These are phyloP conservation scores for Cornus suecica DNA, from an alignment of 148 eudicot genomes.

Conservation along the genomic window DNA sequence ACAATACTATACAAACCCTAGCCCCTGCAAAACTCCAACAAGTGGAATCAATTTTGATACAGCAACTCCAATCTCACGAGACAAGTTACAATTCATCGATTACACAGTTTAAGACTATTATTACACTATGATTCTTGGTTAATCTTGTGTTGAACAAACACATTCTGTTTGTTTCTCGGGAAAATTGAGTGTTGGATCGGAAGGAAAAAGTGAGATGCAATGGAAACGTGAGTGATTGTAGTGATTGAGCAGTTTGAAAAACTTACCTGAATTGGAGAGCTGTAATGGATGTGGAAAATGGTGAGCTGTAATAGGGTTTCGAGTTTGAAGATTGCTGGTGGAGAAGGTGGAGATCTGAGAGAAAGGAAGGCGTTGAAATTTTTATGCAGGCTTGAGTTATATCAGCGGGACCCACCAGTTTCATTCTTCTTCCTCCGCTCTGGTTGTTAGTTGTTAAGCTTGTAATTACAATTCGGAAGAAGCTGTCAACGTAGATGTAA, in stretches of 20 bases:
- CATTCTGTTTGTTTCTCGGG: not conserved
- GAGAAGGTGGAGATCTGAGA: conserved; percentile 13
- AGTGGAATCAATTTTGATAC: not conserved
- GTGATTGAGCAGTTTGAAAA: not conserved
- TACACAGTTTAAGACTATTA: not conserved
- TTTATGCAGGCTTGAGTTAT: not conserved
- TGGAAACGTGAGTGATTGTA: not conserved
- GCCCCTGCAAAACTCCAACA: not conserved
- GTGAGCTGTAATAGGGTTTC: not conserved
- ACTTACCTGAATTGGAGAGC: conserved; percentile 9
- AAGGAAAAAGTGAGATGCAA: not conserved
- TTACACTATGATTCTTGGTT: not conserved
- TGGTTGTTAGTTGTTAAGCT: not conserved
- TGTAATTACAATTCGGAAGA: too few species aligned
- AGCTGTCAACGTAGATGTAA: too few species aligned
- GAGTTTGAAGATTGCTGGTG: not conserved
- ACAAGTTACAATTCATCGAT: not conserved
- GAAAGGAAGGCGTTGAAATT: conserved; percentile 1
- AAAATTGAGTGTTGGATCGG: not conserved
- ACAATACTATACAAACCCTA: not conserved
- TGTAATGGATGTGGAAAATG: not conserved
- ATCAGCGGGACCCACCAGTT: not conserved
- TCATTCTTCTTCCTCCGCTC: not conserved
- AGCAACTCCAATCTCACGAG: not conserved
- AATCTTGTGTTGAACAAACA: not conserved